These are phyloP conservation scores for Plasmodium cynomolgi DNA, from an alignment of 169 alveolate genomes.

Conservation along the genomic window DNA sequence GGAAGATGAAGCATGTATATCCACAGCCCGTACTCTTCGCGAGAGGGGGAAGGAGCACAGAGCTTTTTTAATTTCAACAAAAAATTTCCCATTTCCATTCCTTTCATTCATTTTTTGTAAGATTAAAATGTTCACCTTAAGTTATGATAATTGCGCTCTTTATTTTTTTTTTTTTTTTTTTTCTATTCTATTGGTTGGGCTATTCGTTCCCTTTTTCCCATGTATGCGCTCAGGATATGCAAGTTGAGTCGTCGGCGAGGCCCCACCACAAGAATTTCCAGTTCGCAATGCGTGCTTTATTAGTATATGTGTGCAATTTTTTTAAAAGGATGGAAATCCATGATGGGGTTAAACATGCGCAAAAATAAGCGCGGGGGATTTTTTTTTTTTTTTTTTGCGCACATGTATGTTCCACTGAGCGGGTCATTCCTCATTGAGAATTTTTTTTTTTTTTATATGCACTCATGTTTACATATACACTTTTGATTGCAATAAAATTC, in stretches of 20 bases:
- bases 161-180: no score
- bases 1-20: neutral
- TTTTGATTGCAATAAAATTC: neutral
- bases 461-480: neutral
- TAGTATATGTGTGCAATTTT: neutral
- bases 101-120: neutral
- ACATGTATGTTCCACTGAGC: neutral
- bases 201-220: no score
- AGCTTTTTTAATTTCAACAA: no score
- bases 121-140: neutral
- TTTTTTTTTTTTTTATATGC: neutral
- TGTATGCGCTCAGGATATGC: neutral
- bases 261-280: neutral
- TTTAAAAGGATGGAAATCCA: neutral
- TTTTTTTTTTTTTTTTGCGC: no score
- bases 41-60: neutral
- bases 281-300: neutral
- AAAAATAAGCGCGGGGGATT: neutral
- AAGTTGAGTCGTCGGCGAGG: neutral
- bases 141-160: neutral
- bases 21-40: neutral
- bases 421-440: neutral
- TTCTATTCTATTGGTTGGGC: no score
- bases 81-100: neutral
- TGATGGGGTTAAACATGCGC: no score